Evolutionary conservation across 495 filamentous ascomycete species (phyloP).

Genomic region (Recurvomyces mirabilis): DNA sequence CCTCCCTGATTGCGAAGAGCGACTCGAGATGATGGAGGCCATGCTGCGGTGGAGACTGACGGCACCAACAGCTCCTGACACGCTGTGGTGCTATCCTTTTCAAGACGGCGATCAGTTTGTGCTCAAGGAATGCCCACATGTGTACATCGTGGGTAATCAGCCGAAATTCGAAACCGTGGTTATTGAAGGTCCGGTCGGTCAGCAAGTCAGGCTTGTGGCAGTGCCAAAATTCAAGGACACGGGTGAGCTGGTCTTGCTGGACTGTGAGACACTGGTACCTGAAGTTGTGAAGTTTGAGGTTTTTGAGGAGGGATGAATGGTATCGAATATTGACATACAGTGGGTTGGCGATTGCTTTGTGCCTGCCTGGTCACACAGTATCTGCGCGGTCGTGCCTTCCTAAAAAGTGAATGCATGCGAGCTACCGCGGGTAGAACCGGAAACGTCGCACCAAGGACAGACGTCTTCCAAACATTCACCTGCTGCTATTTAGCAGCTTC

Average conservation of each 20-base stretch:
- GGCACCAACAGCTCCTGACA: constrained; percentile 95
- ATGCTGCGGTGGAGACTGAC: constrained; percentile 82
- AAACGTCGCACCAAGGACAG: too few relatives aligned
- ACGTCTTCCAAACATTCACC: too few relatives aligned
- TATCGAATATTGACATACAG: too few relatives aligned
- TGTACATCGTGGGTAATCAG: constrained; percentile 86
- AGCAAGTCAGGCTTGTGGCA: constrained; percentile 61
- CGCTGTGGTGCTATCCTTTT: constrained; percentile 92
- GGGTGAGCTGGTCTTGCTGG: constrained; percentile 71
- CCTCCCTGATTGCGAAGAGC: constrained; percentile 53
- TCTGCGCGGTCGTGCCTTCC: too few relatives aligned
- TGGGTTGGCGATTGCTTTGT: too few relatives aligned
- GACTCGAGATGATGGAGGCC: constrained; percentile 79
- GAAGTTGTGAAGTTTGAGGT: constrained; percentile 57
- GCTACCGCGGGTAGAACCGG: too few relatives aligned
- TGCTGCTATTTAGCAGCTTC: too few relatives aligned
- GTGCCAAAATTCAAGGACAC: constrained; percentile 75
- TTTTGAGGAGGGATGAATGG: constrained; percentile 29
- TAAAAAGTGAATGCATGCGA: too few relatives aligned
- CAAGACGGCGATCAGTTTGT: constrained; percentile 85
- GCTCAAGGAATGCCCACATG: constrained; percentile 68
- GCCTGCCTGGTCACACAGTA: too few relatives aligned
- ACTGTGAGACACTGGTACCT: constrained; percentile 70
- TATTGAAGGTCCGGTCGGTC: constrained; percentile 52
- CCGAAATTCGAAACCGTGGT: constrained; percentile 65